phyloP scores from a whole-genome alignment of 2,329 filamentous ascomycete species.

The Ustilaginoidea virens region DNA sequence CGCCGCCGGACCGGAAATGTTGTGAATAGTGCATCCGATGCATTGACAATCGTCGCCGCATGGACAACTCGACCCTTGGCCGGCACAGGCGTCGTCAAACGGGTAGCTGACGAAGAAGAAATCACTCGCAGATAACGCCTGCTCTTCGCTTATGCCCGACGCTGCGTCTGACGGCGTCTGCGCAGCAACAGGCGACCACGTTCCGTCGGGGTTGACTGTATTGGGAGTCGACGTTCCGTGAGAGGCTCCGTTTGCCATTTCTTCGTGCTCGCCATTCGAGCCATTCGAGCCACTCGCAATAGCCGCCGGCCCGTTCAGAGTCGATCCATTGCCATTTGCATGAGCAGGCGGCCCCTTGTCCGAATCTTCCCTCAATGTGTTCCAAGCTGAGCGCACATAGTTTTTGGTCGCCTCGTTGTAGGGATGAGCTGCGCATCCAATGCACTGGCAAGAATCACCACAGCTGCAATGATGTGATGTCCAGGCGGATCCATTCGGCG shows the following conservation, averaged over 20 bases:
- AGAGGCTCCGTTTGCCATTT: slow-evolving; percentile 7
- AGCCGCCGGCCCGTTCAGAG: slow-evolving; percentile 9
- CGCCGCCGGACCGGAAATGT: slow-evolving; percentile 11
- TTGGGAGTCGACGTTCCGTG: slow-evolving; percentile 8
- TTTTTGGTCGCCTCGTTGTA: slow-evolving; percentile 48
- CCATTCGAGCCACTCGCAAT: slow-evolving; percentile 12
- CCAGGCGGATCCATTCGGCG: slow-evolving; percentile 11
- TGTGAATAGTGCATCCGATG: slow-evolving; percentile 40
- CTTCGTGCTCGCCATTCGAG: slow-evolving; percentile 9
- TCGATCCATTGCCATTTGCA: slow-evolving; percentile 1
- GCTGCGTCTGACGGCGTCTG: slow-evolving; percentile 33
- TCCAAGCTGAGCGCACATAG: slow-evolving; percentile 33
- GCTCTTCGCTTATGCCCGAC: slow-evolving; percentile 30
- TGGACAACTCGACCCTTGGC: slow-evolving; percentile 33
- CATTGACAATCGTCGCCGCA: slow-evolving; percentile 46
- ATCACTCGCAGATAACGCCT: slow-evolving; percentile 33
- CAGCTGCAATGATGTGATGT: slow-evolving; percentile 39
- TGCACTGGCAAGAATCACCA: slow-evolving; percentile 49
- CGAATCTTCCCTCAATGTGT: slow-evolving; percentile 22
- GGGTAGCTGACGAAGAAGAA: slow-evolving; percentile 46
- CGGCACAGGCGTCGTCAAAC: slow-evolving; percentile 30
- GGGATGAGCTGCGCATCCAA: slow-evolving; percentile 53
- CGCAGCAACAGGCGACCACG: slow-evolving; percentile 22
- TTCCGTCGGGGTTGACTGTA: slow-evolving; percentile 11
- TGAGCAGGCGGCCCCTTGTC: slow-evolving; percentile 9